phyloP scores from a whole-genome alignment of 768 basidiomycete genomes.

The Agrocybe pediades region DNA sequence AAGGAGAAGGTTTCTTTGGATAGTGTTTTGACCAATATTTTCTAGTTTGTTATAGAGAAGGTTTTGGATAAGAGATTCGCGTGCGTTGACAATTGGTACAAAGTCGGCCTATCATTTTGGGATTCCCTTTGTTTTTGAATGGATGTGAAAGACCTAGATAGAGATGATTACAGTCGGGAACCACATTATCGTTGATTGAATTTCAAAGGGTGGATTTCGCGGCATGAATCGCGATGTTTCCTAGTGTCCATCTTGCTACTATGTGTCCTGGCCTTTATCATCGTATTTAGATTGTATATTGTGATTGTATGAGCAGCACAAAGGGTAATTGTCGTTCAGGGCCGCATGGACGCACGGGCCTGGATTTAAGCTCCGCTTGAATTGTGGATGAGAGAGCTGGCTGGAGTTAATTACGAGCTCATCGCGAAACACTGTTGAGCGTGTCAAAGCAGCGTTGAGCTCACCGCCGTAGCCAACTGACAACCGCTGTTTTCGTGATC shows the following conservation, averaged over 20 bases:
- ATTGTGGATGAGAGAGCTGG: conserved; percentile 25
- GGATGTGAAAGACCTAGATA: too few species aligned
- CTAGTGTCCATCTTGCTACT: too few species aligned
- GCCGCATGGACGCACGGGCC: conserved; percentile 33
- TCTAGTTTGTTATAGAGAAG: conserved; percentile 31
- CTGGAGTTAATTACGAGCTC: conserved; percentile 29
- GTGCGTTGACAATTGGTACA: too few species aligned
- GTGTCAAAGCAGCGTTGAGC: conserved; percentile 44
- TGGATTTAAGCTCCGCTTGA: conserved; percentile 44
- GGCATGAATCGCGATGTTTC: too few species aligned
- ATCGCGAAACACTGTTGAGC: conserved; percentile 66
- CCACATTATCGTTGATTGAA: too few species aligned
- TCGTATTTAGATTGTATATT: too few species aligned
- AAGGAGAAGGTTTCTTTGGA: conserved; percentile 33
- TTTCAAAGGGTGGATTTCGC: too few species aligned
- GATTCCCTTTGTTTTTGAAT: too few species aligned
- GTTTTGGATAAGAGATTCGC: too few species aligned
- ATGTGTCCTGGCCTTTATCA: too few species aligned
- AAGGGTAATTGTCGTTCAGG: not conserved
- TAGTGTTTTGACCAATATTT: conserved; percentile 52
- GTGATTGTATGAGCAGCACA: not conserved
- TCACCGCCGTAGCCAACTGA: conserved; percentile 42
- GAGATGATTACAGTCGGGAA: too few species aligned
- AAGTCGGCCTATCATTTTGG: too few species aligned
- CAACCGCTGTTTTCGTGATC: conserved; percentile 52